Evolutionary conservation across 2,329 filamentous ascomycete genomes (phyloP).

Genomic region (Scytalidium lignicola): DNA sequence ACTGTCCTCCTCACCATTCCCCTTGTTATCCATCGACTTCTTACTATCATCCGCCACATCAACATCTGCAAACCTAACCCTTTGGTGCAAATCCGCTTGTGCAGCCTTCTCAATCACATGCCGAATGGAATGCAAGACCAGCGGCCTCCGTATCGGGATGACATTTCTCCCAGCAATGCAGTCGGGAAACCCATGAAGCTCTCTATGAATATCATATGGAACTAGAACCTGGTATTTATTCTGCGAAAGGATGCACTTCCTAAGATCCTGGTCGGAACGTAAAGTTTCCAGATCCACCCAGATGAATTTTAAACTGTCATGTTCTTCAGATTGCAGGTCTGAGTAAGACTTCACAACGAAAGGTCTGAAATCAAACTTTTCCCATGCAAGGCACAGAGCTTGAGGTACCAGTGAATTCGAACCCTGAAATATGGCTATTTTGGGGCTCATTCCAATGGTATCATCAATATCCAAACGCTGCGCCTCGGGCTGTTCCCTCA

Average conservation of each 20-base stretch:
- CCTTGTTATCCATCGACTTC: background rate
- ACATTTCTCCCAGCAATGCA: slow-evolving; percentile 17
- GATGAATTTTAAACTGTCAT: slow-evolving; percentile 18
- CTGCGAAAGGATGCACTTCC: slow-evolving; percentile 15
- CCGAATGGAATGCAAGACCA: slow-evolving; percentile 25
- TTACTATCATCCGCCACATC: slow-evolving; percentile 1
- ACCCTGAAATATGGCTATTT: slow-evolving; percentile 12
- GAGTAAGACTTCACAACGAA: slow-evolving; percentile 10
- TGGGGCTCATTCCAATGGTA: background rate
- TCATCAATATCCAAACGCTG: background rate
- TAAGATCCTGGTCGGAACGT: slow-evolving; percentile 11
- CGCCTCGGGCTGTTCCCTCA: background rate
- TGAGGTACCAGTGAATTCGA: slow-evolving; percentile 13
- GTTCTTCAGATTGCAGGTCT: slow-evolving; percentile 11
- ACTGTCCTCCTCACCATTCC: background rate
- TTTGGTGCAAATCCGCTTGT: slow-evolving; percentile 22
- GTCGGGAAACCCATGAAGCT: slow-evolving; percentile 17
- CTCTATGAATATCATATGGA: slow-evolving; percentile 20
- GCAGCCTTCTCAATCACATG: slow-evolving; percentile 13
- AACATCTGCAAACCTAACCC: slow-evolving; percentile 18
- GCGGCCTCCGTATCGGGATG: slow-evolving; percentile 20
- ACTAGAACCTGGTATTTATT: slow-evolving; percentile 20
- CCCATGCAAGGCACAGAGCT: slow-evolving; percentile 22
- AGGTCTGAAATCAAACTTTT: slow-evolving; percentile 17
- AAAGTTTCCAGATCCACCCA: slow-evolving; percentile 22